Evolutionary conservation across 306 rosid species (phyloP), one percentile per base, ranked within the genome.

Genomic region (Sindora glabra): DNA sequence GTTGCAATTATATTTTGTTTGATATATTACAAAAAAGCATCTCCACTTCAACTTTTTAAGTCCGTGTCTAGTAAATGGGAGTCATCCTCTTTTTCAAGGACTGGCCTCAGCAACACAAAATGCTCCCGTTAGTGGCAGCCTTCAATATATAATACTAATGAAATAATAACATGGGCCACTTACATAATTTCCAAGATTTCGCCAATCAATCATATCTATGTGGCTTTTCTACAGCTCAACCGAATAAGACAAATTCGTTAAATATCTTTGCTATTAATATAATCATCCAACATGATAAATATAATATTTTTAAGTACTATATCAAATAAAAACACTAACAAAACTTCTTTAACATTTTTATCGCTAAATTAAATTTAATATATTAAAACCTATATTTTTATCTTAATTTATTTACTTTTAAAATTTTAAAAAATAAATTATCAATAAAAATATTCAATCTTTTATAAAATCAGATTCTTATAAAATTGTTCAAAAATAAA

Each of bases 201-300:
- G 59, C 37, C 50, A 64, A 67, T 67, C 78, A 53, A 60, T 53
- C 59, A 60, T 44, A 75, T 75, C 50, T 57, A 27, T 18, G 40
- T 38, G 12, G 63, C 72, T 41, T 68, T 68, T 45, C 48, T 46
- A 15, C 24, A 37, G 5, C 9, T 13, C 15, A n/a, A 22, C 27
- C 46, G 34, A 36, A 48, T 53, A 23, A 32, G 39, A 32, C 24
- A 53, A 16, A 53, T 42, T 26, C 42, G 1, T 52, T 34, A 3
- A 47, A 21, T 57, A 3, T 13, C 26, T 25, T 40, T 3, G 45
- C 37, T 32, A 59, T 5, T 10, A 45, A 53, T 55, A 11, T 0
- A 36, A 18, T 18, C 10, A 14, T 27, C 14, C 19, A 23, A 40
- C 6, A 5, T n/a, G 7, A 2, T 26, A 4, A 38, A 9, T 4